A percentile compares a stretch with the other conserved stretches of the same genome.
Conservation (phyloP, 768 basidiomycete genomes). For the Macrolepiota albuminosa region DNA sequence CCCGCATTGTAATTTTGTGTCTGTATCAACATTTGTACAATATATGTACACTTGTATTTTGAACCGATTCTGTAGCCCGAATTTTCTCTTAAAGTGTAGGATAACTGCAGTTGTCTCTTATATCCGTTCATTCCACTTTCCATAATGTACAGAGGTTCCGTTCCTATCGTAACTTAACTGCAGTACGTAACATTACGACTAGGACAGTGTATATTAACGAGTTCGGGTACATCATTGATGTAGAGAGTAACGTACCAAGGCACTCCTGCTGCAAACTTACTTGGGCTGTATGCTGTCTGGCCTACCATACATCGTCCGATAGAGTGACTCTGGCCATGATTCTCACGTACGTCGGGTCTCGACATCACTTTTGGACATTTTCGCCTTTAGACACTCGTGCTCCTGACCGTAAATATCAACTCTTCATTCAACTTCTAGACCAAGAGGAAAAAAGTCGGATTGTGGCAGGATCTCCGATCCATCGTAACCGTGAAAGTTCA, state of each 20-base stretch:
- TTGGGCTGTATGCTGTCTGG: neutral
- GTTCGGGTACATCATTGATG: neutral
- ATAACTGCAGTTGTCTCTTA: neutral
- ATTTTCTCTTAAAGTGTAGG: neutral
- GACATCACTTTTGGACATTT: neutral
- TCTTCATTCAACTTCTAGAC: neutral
- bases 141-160: neutral
- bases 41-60: neutral
- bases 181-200: no score
- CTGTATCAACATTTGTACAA: neutral
- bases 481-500: no score
- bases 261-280: neutral
- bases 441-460: neutral
- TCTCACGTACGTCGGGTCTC: neutral
- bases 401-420: neutral
- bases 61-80: neutral
- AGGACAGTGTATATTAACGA: neutral
- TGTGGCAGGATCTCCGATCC: neutral
- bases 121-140: no score
- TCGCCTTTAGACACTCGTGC: neutral
- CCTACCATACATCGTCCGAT: neutral
- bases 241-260: neutral
- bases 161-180: neutral
- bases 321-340: neutral
- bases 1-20: neutral